Evolutionary conservation across 805 yeast species (phyloP).

Genomic region (Huiozyma naganishii): DNA sequence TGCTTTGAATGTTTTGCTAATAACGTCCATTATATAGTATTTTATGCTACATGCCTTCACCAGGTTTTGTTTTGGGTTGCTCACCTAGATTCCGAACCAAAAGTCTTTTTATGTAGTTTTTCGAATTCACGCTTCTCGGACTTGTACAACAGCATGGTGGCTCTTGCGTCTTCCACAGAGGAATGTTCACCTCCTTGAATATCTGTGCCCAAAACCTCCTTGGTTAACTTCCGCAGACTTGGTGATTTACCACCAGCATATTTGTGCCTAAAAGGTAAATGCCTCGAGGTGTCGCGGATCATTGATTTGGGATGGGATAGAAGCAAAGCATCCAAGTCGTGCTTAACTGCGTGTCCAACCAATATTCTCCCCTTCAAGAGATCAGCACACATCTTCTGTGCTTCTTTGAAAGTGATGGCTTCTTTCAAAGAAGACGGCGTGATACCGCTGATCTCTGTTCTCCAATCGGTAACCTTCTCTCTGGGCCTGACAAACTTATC

Average conservation of each 20-base stretch:
- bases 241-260: slow-evolving; percentile 64
- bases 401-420: slow-evolving; percentile 59
- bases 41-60: no score
- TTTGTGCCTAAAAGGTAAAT: slow-evolving; percentile 41
- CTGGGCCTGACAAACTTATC: slow-evolving; percentile 70
- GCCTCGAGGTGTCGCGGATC: slow-evolving; percentile 68
- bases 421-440: slow-evolving; percentile 54
- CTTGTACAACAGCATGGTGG: slow-evolving; percentile 74
- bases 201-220: slow-evolving; percentile 43
- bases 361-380: slow-evolving; percentile 46
- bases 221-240: slow-evolving; percentile 52
- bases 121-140: slow-evolving; percentile 54
- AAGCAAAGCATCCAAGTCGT: slow-evolving; percentile 61
- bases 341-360: slow-evolving; percentile 78
- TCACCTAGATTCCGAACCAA: background rate
- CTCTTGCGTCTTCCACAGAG: slow-evolving; percentile 83
- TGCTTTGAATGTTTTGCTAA: no score
- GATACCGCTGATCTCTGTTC: slow-evolving; percentile 89
- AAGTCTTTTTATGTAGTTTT: slow-evolving; percentile 18
- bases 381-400: slow-evolving; percentile 46
- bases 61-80: no score
- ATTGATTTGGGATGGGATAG: slow-evolving; percentile 53
- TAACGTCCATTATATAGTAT: no score
- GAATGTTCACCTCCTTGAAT: slow-evolving; percentile 74
- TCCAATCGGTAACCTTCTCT: slow-evolving; percentile 75